Evolutionary conservation across 768 basidiomycete species (phyloP).

Genomic region (Leccinellum rugosiceps): DNA sequence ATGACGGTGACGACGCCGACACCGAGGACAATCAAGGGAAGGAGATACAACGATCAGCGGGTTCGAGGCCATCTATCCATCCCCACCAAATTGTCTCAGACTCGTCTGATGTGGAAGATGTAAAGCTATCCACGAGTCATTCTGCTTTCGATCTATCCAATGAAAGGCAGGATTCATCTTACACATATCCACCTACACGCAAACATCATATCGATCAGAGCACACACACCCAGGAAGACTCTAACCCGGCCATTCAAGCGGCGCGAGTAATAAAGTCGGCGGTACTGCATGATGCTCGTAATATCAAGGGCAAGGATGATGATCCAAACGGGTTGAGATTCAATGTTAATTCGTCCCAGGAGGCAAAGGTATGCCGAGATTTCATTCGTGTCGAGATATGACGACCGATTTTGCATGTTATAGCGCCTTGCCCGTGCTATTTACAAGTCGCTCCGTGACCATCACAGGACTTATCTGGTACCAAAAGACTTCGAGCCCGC

Average conservation of each 20-base stretch:
- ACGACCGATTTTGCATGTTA: not conserved
- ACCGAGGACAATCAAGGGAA: conserved; percentile 30
- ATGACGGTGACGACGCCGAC: conserved; percentile 32
- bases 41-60: conserved; percentile 23
- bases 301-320: conserved; percentile 52
- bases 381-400: not conserved
- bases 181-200: conserved; percentile 41
- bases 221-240: conserved; percentile 29
- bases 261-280: conserved; percentile 67
- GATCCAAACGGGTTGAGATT: conserved; percentile 44
- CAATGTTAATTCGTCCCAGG: conserved; percentile 53
- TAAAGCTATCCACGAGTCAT: conserved; percentile 6
- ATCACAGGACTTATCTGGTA: conserved; percentile 55
- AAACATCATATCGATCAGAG: conserved; percentile 18
- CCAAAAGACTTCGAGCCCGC: conserved; percentile 71
- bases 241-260: conserved; percentile 47
- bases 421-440: conserved; percentile 67
- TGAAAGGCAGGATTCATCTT: conserved; percentile 12
- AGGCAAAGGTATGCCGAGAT: conserved; percentile 55
- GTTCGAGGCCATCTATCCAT: not conserved
- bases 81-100: conserved; percentile 5
- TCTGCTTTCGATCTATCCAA: conserved; percentile 1
- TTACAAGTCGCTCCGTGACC: conserved; percentile 56
- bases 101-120: conserved; percentile 10
- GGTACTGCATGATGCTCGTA: conserved; percentile 73